Conservation (phyloP, 2,329 filamentous ascomycete species). For the Lasiodiplodia sp. region DNA sequence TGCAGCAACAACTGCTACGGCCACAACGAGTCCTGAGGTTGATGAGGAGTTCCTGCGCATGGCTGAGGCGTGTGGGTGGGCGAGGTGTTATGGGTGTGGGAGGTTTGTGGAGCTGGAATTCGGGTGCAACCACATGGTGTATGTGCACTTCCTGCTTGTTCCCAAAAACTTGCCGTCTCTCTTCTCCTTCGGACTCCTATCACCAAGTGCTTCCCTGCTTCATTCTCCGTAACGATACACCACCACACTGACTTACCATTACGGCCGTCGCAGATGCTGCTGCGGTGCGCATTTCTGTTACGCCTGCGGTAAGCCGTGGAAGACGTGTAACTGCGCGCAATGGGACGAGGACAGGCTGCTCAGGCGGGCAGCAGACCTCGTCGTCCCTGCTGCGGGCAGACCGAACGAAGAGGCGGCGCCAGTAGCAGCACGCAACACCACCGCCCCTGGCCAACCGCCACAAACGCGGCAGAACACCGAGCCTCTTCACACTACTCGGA, state of each 20-base stretch:
- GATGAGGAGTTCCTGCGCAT: conserved; percentile 62
- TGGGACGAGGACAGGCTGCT: conserved; percentile 29
- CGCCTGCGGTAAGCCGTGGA: conserved; percentile 60
- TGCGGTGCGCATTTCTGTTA: conserved; percentile 76
- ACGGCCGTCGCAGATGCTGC: conserved; percentile 20
- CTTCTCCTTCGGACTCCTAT: too few species aligned
- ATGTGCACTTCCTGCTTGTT: conserved; percentile 45
- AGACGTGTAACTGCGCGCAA: conserved; percentile 19
- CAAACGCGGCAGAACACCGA: not conserved
- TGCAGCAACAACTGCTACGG: conserved; percentile 30
- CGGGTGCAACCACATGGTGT: conserved; percentile 71
- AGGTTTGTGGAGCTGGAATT: conserved; percentile 67
- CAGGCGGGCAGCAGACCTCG: not conserved
- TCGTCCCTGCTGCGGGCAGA: not conserved
- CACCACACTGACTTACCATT: not conserved
- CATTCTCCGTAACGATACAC: not conserved
- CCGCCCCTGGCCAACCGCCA: not conserved
- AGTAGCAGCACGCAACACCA: not conserved
- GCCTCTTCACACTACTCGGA: not conserved
- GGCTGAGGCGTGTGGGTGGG: conserved; percentile 68
- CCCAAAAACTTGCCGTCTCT: too few species aligned
- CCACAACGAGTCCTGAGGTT: not conserved
- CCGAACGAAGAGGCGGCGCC: not conserved
- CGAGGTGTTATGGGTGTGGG: conserved; percentile 69
- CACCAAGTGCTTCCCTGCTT: too few species aligned